phyloP scores from a whole-genome alignment of 2,329 filamentous ascomycete species.

The Raffaelea arxii region DNA sequence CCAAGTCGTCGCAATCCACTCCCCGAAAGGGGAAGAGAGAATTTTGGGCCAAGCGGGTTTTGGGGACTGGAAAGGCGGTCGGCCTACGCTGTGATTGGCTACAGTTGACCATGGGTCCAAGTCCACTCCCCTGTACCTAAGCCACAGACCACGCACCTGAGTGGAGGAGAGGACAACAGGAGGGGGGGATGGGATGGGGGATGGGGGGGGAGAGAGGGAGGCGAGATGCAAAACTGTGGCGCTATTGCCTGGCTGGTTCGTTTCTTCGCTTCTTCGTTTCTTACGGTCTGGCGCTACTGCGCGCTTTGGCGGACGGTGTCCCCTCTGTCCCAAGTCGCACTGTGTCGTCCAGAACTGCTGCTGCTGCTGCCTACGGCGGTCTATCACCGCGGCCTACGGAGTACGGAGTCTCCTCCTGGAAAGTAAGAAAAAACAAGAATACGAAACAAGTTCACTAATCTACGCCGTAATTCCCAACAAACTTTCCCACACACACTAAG shows the following conservation, averaged over 20 bases:
- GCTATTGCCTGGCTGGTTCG: neutral
- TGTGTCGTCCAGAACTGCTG: no score
- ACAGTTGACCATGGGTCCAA: no score
- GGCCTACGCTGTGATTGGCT: neutral
- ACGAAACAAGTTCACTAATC: neutral
- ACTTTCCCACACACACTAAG: no score
- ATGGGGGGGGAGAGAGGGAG: no score
- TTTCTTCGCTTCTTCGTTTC: neutral
- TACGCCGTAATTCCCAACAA: no score
- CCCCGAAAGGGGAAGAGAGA: neutral
- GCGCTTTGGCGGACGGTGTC: no score
- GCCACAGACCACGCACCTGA: neutral
- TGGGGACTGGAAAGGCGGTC: neutral
- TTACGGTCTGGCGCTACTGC: neutral
- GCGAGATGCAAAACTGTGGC: neutral
- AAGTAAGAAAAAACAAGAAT: neutral
- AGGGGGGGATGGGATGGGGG: no score
- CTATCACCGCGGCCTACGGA: no score
- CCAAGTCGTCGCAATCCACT: neutral
- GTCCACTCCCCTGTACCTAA: no score
- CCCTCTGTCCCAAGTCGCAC: no score
- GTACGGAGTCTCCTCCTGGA: neutral
- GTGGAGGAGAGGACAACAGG: no score
- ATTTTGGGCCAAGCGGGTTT: neutral
- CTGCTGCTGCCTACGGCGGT: no score